Base-by-base conservation (phyloP, 768 basidiomycete genomes). In the Lactifluus hygrophoroides region DNA sequence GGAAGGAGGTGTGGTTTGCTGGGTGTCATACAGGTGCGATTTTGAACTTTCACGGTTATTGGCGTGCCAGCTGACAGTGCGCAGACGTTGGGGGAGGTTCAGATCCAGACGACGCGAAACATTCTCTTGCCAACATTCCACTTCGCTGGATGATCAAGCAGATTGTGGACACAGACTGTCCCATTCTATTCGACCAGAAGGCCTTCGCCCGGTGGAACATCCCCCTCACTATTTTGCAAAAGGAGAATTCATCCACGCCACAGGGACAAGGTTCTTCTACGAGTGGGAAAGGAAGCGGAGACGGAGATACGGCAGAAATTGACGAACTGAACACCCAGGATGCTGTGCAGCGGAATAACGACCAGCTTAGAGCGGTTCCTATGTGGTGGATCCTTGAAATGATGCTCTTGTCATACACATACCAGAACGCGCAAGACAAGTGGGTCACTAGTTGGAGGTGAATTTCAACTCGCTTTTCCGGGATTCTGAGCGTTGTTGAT, bases 381-480 rank as follows among this genome's bases (percentile, higher is more conserved):
- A 5, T 73, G 1, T 91, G 88, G 88, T 86, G 85, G 86, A 34
- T 86, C n/a, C 70, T 89, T 35, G 88, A 91, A 70, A 70, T 88
- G 27, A 28, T 88, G 0, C 87, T 85, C 16, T 65, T 77, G 54
- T 68, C 65, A 38, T 80, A 76, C 63, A 67, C 72, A 19, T 85
- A 77, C 76, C 86, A 88, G 66, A 82, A 87, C 57, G 62, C 58
- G 0, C 50, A 76, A 1, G 80, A 82, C 2, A 66, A 63, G 16
- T 88, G 85, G 86, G 78, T 81, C 60, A 72, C 58, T 8, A 71
- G 70, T 44, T 80, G 76, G 70, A 74, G 74, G 88, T 88, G 62
- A 56, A 85, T 71, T 21, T 21, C 13, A 25, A 17, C 23, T 48
- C 9, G 13, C 30, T 9, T 17, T n/a, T 17, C 3, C 11, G 46